Conservation (phyloP, 1,284 basidiomycete species). For the Cutaneotrichosporon dermatis region DNA sequence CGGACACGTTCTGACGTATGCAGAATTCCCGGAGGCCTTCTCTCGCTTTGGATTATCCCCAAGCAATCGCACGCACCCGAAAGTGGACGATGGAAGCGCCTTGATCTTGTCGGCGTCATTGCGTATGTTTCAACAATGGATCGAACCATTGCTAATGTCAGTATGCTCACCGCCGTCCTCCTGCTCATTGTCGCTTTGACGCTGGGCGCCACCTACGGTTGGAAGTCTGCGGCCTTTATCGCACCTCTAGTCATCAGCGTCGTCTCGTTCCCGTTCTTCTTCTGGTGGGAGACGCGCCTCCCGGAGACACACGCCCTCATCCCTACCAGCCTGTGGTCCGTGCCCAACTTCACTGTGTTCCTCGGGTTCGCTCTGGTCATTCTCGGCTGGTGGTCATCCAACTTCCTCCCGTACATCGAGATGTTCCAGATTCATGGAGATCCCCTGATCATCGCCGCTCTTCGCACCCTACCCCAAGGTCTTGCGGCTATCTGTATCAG, state of each 20-base stretch:
- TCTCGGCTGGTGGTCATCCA: constrained; percentile 26
- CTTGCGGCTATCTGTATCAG: constrained; percentile 18
- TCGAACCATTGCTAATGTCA: too few species aligned
- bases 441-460: constrained; percentile 21
- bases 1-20: too few species aligned
- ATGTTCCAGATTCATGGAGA: constrained; percentile 20
- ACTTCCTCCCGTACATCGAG: constrained; percentile 25
- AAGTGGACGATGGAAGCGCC: neutral
- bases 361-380: constrained; percentile 25
- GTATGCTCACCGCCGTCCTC: constrained; percentile 21
- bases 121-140: neutral
- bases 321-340: constrained; percentile 30
- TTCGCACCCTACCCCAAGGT: constrained; percentile 27
- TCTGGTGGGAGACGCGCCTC: constrained; percentile 30
- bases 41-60: constrained; percentile 17
- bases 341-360: constrained; percentile 33
- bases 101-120: constrained; percentile 1
- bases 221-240: constrained; percentile 23
- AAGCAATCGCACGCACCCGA: constrained; percentile 1
- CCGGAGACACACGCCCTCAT: constrained; percentile 28
- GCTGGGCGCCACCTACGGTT: constrained; percentile 26
- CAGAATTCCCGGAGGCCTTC: constrained; percentile 9
- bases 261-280: constrained; percentile 26
- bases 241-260: constrained; percentile 24
- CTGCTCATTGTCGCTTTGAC: constrained; percentile 32